phyloP scores from a whole-genome alignment of 768 basidiomycete species.

The Boletus vinaceobasis region DNA sequence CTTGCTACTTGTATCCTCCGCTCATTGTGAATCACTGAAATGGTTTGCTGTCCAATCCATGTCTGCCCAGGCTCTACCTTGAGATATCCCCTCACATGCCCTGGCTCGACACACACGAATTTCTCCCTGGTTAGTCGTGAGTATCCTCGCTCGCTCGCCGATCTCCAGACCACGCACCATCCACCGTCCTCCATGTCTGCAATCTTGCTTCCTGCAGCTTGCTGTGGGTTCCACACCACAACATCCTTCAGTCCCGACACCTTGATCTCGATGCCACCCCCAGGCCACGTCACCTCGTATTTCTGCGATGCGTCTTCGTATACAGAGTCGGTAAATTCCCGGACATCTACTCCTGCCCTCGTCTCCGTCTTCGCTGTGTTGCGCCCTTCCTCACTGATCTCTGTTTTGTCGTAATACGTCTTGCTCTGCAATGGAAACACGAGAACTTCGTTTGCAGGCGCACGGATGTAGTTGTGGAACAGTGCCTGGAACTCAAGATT shows the following conservation, averaged over 20 bases:
- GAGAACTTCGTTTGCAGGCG: conserved; percentile 55
- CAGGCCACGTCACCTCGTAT: conserved; percentile 61
- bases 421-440: conserved; percentile 64
- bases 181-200: conserved; percentile 88
- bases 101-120: conserved; percentile 92
- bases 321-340: conserved; percentile 65
- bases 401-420: conserved; percentile 80
- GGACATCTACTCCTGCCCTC: conserved; percentile 64
- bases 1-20: conserved; percentile 10
- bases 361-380: conserved; percentile 52
- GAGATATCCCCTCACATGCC: conserved; percentile 72
- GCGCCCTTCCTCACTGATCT: conserved; percentile 47
- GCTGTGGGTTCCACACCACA: conserved; percentile 94
- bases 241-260: conserved; percentile 66
- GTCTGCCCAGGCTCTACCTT: conserved; percentile 57
- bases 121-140: conserved; percentile 51
- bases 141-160: background rate
- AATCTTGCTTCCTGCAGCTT: conserved; percentile 64
- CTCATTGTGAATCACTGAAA: conserved; percentile 44
- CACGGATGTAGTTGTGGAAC: conserved; percentile 85
- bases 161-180: conserved; percentile 51
- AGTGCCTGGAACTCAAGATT: conserved; percentile 86
- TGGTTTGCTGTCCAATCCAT: conserved; percentile 75
- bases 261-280: conserved; percentile 51
- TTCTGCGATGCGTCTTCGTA: conserved; percentile 61